These are phyloP conservation scores for Aspergillus brasiliensis DNA, from an alignment of 2,329 filamentous ascomycete species.

Conservation along the genomic window DNA sequence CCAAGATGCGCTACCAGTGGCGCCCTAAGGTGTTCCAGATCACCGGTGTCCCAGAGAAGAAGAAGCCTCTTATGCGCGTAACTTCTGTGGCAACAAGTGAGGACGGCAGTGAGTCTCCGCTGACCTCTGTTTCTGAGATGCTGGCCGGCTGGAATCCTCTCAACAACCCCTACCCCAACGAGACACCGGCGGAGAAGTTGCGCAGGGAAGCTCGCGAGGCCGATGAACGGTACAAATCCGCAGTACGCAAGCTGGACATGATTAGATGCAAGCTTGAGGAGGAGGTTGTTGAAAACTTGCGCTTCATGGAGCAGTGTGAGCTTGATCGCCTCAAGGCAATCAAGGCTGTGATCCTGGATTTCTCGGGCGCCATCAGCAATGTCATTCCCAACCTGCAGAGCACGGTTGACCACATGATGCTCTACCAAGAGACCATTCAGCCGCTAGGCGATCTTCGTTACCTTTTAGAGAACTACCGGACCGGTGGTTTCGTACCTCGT, in stretches of 20 bases:
- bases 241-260: constrained; percentile 82
- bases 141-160: constrained; percentile 90
- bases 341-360: constrained; percentile 96
- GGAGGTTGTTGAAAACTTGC: constrained; percentile 86
- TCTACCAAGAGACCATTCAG: constrained; percentile 99
- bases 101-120: constrained; percentile 72
- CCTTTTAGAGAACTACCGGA: constrained; percentile 94
- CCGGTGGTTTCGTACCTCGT: constrained; percentile 85
- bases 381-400: constrained; percentile 95
- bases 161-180: constrained; percentile 87
- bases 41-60: constrained; percentile 86
- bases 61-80: constrained; percentile 69
- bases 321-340: constrained; percentile 94
- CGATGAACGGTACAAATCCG: constrained; percentile 89
- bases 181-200: constrained; percentile 83
- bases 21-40: constrained; percentile 86
- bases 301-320: constrained; percentile 96
- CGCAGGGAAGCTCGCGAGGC: constrained; percentile 86
- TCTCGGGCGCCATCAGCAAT: constrained; percentile 95
- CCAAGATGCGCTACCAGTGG: constrained; percentile 97
- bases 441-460: constrained; percentile 87
- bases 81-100: constrained; percentile 69
- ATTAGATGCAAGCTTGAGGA: constrained; percentile 95
- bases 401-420: constrained; percentile 96
- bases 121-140: constrained; percentile 84